Evolutionary conservation across 805 yeast genomes (phyloP).

Genomic region (Zygosaccharomyces pseudorouxii): DNA sequence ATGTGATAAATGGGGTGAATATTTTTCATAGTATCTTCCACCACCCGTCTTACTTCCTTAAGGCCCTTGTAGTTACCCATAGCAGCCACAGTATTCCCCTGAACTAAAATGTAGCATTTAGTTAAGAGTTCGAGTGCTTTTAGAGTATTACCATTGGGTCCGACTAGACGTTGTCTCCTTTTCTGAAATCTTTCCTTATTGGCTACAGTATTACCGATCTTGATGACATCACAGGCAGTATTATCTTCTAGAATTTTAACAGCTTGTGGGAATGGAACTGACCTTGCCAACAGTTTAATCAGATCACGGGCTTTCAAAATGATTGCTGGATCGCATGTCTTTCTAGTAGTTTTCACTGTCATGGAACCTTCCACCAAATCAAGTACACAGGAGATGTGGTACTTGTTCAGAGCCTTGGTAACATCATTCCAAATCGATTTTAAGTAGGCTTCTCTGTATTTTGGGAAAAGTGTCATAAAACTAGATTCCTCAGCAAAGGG

Average conservation of each 20-base stretch:
- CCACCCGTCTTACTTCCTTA: constrained; percentile 87
- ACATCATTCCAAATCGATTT: constrained; percentile 93
- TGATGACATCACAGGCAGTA: constrained; percentile 91
- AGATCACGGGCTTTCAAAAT: constrained; percentile 92
- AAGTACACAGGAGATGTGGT: constrained; percentile 75
- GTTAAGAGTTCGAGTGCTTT: constrained; percentile 93
- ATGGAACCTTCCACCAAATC: constrained; percentile 95
- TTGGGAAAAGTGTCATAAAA: constrained; percentile 92
- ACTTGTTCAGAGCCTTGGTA: constrained; percentile 67
- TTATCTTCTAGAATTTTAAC: constrained; percentile 87
- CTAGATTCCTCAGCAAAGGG: constrained; percentile 95
- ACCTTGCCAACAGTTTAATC: constrained; percentile 87
- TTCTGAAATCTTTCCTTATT: constrained; percentile 93
- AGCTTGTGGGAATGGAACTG: constrained; percentile 97
- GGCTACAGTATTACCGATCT: constrained; percentile 82
- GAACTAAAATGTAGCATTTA: constrained; percentile 92
- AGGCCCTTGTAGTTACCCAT: constrained; percentile 96
- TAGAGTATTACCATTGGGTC: constrained; percentile 94
- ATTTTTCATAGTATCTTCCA: constrained; percentile 96
- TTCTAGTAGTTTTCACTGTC: constrained; percentile 94
- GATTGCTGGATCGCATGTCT: constrained; percentile 91
- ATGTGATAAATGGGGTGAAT: constrained; percentile 97
- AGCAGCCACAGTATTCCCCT: constrained; percentile 93
- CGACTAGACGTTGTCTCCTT: constrained; percentile 92
- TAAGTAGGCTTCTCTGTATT: constrained; percentile 87